Base-by-base conservation (phyloP, 1,139 yeast species). In the Tardiomyces digboiensis region DNA sequence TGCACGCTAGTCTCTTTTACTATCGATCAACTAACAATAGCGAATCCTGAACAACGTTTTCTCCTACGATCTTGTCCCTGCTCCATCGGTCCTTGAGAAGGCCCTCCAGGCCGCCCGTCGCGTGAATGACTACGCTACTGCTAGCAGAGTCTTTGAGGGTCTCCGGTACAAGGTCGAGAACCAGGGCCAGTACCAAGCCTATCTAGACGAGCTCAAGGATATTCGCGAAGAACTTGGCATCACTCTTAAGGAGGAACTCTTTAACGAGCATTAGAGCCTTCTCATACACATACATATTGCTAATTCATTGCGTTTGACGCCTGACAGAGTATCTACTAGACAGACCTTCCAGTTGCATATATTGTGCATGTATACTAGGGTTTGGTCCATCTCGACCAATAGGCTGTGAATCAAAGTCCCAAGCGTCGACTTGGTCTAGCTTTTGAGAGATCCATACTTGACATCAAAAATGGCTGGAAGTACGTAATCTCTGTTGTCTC, bases 21-120 rank as follows among this genome's bases (percentile, higher is more conserved):
- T 23, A 26, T 52, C 66, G n/a, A n/a, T n/a, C n/a, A n/a, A 26
- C 33, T 26, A 26, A 26, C 33, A 5, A 5, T 16, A 26, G 70
- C 73, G 91, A 68, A 85, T 82, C 53, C 78, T 93, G 66, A 91
- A 93, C 80, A 93, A 91, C 75, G 88, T 94, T 69, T 91, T 91
- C 74, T 85, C 97, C 19, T 91, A 91, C 75, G 98, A 91, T 72
- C 80, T 93, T 69, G 98, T 91, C 47, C 98, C 98, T 55, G 93
- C 98, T 36, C 98, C 98, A 55, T 80, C 84, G 49, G 97, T 91
- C 52, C 77, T 91, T 63, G 96, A 87, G 71, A 85, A 85, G 73
- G 98, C 98, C 44, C 78, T 91, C 66, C 82, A 85, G 72, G 98
- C 98, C 44, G 91, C 97, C 62, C 88, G 98, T 80, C 86, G 98